phyloP scores from a whole-genome alignment of 129 eudicot genomes.

The Gnaphalium uliginosum region DNA sequence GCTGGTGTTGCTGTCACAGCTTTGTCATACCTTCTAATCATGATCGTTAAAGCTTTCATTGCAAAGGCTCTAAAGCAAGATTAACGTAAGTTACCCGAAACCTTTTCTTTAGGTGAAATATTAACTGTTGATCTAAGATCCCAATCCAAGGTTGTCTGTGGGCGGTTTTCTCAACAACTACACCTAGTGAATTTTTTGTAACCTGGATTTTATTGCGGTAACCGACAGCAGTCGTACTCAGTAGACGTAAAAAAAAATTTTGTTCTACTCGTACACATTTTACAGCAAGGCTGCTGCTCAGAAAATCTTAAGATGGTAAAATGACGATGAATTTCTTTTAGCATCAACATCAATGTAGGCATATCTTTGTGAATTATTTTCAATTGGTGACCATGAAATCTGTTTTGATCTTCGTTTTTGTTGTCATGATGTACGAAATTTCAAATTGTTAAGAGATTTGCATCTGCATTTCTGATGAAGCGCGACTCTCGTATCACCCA shows the following conservation, averaged over 20 bases:
- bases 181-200: constrained; percentile 22
- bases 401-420: neutral
- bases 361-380: neutral
- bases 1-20: constrained; percentile 64
- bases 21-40: constrained; percentile 53
- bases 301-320: neutral
- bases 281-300: neutral
- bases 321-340: too few species aligned
- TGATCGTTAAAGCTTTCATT: constrained; percentile 50
- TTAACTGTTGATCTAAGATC: constrained; percentile 8
- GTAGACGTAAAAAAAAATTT: neutral
- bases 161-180: neutral
- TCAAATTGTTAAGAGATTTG: too few species aligned
- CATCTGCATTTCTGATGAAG: neutral
- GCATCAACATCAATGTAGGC: neutral
- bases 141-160: neutral
- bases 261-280: neutral
- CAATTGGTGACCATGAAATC: neutral
- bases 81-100: constrained; percentile 32
- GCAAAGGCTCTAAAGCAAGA: constrained; percentile 80
- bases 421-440: too few species aligned
- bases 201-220: neutral
- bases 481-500: neutral
- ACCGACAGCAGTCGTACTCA: neutral
- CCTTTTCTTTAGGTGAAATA: neutral